Conservation (phyloP, 495 filamentous ascomycete species). For the Penicillium simplicissimum region DNA sequence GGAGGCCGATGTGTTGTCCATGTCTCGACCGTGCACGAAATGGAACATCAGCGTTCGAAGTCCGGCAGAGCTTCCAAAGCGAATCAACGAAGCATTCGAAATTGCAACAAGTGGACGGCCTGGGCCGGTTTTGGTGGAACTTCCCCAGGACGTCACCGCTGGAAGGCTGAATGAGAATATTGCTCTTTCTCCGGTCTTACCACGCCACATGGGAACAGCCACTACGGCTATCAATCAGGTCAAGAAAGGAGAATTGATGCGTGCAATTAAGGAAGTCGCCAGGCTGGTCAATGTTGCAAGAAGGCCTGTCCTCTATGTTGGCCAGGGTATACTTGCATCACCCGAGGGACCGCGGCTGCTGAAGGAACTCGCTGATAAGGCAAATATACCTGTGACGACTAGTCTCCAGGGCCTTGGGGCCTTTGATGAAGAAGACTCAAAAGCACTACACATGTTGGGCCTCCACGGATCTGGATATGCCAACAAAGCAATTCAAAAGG, state of each 20-base stretch:
- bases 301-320: constrained; percentile 62
- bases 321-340: constrained; percentile 50
- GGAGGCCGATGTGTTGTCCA: constrained; percentile 63
- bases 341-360: constrained; percentile 54
- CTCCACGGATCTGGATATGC: constrained; percentile 66
- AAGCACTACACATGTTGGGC: constrained; percentile 63
- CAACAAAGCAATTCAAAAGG: constrained; percentile 65
- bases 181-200: neutral
- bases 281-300: constrained; percentile 60
- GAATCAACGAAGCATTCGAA: constrained; percentile 64
- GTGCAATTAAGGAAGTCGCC: constrained; percentile 47
- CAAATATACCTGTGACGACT: constrained; percentile 61
- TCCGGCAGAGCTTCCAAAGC: constrained; percentile 57
- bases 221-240: constrained; percentile 35
- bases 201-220: constrained; percentile 26
- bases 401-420: constrained; percentile 65
- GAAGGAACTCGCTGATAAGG: constrained; percentile 58
- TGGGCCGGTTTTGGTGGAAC: constrained; percentile 61
- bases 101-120: constrained; percentile 60
- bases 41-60: constrained; percentile 67
- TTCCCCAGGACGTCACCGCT: constrained; percentile 59
- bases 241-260: neutral
- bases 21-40: constrained; percentile 63
- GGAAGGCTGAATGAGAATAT: constrained; percentile 25
- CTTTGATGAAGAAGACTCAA: constrained; percentile 61